These are phyloP conservation scores for Umbellularia californica DNA, from an alignment of 164 flowering plant species.

Conservation along the genomic window DNA sequence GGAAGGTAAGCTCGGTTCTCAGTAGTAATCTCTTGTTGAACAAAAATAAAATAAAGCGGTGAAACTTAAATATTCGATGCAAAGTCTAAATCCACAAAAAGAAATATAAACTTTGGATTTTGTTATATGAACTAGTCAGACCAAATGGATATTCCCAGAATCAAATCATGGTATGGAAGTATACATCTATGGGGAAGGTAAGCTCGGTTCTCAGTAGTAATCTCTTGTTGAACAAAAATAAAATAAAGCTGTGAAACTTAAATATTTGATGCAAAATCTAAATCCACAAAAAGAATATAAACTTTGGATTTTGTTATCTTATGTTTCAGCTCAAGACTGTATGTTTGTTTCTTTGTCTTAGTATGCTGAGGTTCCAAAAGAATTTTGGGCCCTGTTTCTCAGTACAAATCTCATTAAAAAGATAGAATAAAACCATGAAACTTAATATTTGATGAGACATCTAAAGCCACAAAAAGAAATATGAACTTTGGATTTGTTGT, in stretches of 20 bases:
- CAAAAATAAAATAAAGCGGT: not conserved
- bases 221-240: not conserved
- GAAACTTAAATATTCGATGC: not conserved
- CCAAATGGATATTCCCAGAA: conserved; percentile 98
- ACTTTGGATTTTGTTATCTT: too few relatives aligned
- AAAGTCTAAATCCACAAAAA: not conserved
- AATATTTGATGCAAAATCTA: not conserved
- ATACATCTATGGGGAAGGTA: conserved; percentile 91
- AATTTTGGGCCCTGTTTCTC: not conserved
- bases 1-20: conserved; percentile 51
- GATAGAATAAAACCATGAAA: not conserved
- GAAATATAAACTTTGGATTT: too few relatives aligned
- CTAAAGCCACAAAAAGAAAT: not conserved
- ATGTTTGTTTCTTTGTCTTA: too few relatives aligned
- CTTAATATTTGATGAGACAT: not conserved
- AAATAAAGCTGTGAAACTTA: not conserved
- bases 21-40: not conserved
- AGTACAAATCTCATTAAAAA: not conserved
- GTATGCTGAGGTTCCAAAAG: too few relatives aligned
- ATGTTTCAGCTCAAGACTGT: too few relatives aligned
- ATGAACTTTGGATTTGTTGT: not conserved
- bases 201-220: not conserved
- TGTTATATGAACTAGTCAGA: conserved; percentile 93
- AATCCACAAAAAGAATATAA: too few relatives aligned
- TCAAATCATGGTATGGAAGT: conserved; percentile 99